Percentiles rank a stretch among this genome's conserved stretches.
Conservation (phyloP, 495 filamentous ascomycete genomes). For the Penicillium malachiteum region DNA sequence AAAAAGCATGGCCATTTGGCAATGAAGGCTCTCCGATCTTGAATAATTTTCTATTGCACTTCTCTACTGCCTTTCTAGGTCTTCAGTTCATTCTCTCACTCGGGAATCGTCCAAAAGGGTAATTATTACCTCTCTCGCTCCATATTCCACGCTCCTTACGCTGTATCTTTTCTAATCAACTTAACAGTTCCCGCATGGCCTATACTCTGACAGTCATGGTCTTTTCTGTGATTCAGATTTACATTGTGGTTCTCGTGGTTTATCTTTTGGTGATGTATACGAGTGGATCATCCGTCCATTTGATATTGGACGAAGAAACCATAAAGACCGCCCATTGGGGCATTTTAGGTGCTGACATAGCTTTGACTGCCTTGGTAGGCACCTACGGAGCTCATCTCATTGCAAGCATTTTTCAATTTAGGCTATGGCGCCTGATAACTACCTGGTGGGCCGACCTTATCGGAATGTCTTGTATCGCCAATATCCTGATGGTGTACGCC, state of each 20-base stretch:
- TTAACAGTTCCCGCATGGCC: not conserved
- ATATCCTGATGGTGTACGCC: slow-evolving; percentile 94
- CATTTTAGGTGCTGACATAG: slow-evolving; percentile 35
- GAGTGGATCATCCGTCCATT: too few relatives aligned
- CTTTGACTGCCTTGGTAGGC: slow-evolving; percentile 86
- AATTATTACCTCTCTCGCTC: too few relatives aligned
- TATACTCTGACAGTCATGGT: slow-evolving; percentile 85
- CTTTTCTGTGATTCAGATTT: slow-evolving; percentile 82
- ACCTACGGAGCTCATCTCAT: slow-evolving; percentile 96
- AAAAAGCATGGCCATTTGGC: slow-evolving; percentile 69
- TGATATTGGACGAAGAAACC: too few relatives aligned
- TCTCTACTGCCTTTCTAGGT: slow-evolving; percentile 78
- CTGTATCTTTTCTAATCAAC: not conserved
- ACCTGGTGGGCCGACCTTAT: slow-evolving; percentile 73
- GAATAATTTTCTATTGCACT: slow-evolving; percentile 87
- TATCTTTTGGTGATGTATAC: too few relatives aligned
- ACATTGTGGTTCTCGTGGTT: slow-evolving; percentile 66
- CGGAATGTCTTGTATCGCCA: slow-evolving; percentile 69
- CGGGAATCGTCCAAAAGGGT: slow-evolving; percentile 92
- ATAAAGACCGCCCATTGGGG: too few relatives aligned
- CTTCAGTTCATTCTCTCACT: slow-evolving; percentile 94
- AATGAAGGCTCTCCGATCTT: slow-evolving; percentile 75
- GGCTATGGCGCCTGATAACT: slow-evolving; percentile 99
- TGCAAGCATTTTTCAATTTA: slow-evolving; percentile 91
- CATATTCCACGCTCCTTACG: too few relatives aligned